Percentiles rank a stretch among this genome's conserved stretches.
Conservation (phyloP, 2,329 filamentous ascomycete species). For the Chaetomiaceae sp. region DNA sequence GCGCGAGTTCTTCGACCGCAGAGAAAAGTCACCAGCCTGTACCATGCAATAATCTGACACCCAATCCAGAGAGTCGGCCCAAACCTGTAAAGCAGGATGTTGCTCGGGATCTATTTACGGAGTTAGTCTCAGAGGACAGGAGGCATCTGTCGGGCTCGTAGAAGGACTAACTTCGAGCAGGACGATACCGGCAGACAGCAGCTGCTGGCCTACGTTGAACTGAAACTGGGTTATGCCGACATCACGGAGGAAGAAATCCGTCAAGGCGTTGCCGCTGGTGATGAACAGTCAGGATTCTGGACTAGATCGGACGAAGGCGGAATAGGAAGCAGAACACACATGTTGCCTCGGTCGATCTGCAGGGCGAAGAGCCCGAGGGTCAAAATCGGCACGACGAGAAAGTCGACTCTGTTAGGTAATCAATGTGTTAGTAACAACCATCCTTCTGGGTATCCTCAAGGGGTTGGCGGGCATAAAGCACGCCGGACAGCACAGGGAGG, state of each 20-base stretch:
- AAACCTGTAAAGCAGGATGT: conserved; percentile 27
- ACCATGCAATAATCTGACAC: conserved; percentile 34
- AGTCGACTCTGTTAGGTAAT: conserved; percentile 33
- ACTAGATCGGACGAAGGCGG: no score
- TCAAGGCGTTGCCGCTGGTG: conserved; percentile 45
- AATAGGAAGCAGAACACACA: conserved; percentile 24
- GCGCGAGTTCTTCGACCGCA: no score
- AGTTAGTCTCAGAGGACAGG: neutral
- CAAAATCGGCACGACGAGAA: conserved; percentile 39
- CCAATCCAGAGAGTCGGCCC: conserved; percentile 37
- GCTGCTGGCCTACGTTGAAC: conserved; percentile 48
- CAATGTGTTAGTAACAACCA: neutral
- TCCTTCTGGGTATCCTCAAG: no score
- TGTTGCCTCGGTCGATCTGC: conserved; percentile 37
- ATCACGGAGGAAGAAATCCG: conserved; percentile 45
- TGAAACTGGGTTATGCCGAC: conserved; percentile 45
- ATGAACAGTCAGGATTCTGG: no score
- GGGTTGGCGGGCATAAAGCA: no score
- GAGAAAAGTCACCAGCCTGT: neutral
- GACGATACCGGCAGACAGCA: conserved; percentile 47
- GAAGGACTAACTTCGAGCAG: conserved; percentile 33
- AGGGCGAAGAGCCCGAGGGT: conserved; percentile 41
- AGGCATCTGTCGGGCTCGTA: no score
- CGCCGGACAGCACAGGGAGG: no score
- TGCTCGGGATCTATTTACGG: conserved; percentile 25